Percentiles rank a stretch among this genome's conserved stretches.
phyloP scores from a whole-genome alignment of 2,329 filamentous ascomycete species.

The Colletotrichum graminicola region DNA sequence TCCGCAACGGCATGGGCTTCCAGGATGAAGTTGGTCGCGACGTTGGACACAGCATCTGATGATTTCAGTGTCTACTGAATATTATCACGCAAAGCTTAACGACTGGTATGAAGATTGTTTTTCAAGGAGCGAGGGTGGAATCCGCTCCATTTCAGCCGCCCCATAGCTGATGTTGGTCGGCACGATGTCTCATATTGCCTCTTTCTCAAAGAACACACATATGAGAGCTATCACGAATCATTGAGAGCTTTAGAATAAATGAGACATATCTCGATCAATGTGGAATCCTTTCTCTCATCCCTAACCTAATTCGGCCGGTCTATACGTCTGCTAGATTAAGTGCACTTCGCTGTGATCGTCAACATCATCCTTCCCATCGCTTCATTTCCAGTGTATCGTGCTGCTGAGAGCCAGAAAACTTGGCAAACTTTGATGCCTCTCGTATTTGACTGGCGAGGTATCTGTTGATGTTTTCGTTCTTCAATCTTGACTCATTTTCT shows the following conservation, averaged over 20 bases:
- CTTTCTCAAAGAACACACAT: neutral
- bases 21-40: constrained; percentile 47
- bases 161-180: no score
- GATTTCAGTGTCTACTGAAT: neutral
- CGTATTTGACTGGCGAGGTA: no score
- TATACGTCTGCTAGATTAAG: no score
- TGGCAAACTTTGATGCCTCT: neutral
- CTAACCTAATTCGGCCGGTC: no score
- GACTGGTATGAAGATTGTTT: neutral
- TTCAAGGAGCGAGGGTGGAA: neutral
- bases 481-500: neutral
- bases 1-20: constrained; percentile 66
- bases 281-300: no score
- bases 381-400: no score
- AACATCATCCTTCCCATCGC: no score
- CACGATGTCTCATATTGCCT: neutral
- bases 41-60: constrained; percentile 50
- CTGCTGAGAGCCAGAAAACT: neutral
- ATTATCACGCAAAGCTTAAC: neutral
- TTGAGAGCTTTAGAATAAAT: neutral
- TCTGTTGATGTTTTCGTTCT: neutral
- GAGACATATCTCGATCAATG: neutral
- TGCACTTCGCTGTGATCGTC: neutral
- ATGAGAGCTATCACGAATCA: neutral
- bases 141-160: neutral